Evolutionary conservation across 768 basidiomycete genomes (phyloP).

Genomic region (Panaeolus cyanescens): DNA sequence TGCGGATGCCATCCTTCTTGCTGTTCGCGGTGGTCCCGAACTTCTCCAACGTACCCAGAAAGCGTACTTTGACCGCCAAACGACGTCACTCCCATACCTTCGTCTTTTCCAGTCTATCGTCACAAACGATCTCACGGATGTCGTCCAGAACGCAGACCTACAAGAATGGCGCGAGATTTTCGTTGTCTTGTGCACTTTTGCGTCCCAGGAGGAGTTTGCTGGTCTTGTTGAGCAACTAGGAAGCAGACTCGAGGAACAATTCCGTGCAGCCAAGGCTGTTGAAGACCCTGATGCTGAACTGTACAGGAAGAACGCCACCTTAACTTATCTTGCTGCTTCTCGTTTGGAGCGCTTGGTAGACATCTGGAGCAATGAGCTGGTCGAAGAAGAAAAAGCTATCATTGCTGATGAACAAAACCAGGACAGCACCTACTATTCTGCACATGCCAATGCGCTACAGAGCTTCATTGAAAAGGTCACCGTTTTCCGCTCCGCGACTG

Average conservation of each 20-base stretch:
- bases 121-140: conserved; percentile 86
- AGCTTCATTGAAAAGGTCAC: conserved; percentile 96
- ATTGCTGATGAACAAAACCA: conserved; percentile 39
- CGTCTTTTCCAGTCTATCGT: conserved; percentile 95
- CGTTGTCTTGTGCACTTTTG: conserved; percentile 95
- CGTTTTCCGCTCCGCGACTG: conserved; percentile 86
- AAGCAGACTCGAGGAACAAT: conserved; percentile 86
- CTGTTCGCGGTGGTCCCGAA: conserved; percentile 87
- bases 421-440: conserved; percentile 66
- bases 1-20: conserved; percentile 93
- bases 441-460: conserved; percentile 85
- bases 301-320: conserved; percentile 83
- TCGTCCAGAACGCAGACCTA: conserved; percentile 95
- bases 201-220: conserved; percentile 80
- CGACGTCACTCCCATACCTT: conserved; percentile 78
- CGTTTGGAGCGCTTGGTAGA: conserved; percentile 84
- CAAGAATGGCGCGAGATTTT: conserved; percentile 97
- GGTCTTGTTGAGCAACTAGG: conserved; percentile 92
- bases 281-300: conserved; percentile 48
- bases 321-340: conserved; percentile 92
- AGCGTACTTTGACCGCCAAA: conserved; percentile 87
- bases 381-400: conserved; percentile 74
- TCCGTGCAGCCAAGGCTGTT: conserved; percentile 54
- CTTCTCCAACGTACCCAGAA: conserved; percentile 88
- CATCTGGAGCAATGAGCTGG: conserved; percentile 91